These are phyloP conservation scores for Globisporangium mamillatum DNA, from an alignment of 352 stramenopile species.

Conservation along the genomic window DNA sequence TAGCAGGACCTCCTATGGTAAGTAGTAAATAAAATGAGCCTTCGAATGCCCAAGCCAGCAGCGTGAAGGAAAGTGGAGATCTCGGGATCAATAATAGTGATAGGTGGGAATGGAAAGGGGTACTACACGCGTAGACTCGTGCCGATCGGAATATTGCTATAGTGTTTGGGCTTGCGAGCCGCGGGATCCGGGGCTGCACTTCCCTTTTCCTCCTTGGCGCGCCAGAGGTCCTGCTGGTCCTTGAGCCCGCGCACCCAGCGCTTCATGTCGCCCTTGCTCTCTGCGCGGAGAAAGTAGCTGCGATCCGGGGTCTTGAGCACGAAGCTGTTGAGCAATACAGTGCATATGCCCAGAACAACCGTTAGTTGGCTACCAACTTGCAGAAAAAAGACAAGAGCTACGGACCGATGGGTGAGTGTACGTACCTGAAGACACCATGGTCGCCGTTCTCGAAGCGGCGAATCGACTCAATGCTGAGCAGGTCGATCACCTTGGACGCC, in stretches of 20 bases:
- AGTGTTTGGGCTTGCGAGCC: slow-evolving; percentile 67
- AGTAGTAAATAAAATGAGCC: slow-evolving; percentile 17
- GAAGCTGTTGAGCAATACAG: slow-evolving; percentile 36
- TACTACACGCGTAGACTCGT: slow-evolving; percentile 34
- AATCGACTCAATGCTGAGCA: slow-evolving; percentile 75
- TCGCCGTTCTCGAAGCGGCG: slow-evolving; percentile 81
- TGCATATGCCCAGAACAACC: neutral
- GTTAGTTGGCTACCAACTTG: neutral
- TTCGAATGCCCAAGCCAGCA: neutral
- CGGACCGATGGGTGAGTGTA: neutral
- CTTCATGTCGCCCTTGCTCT: slow-evolving; percentile 87
- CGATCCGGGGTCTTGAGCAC: slow-evolving; percentile 73
- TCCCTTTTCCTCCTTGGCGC: slow-evolving; percentile 41
- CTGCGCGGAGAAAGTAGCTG: slow-evolving; percentile 78
- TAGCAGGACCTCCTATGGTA: slow-evolving; percentile 2
- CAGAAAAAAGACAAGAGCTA: neutral
- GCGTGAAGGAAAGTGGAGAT: no score
- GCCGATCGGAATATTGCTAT: slow-evolving; percentile 52
- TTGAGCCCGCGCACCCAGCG: slow-evolving; percentile 78
- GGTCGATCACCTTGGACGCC: slow-evolving; percentile 68
- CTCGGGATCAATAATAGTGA: neutral
- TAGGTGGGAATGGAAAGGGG: neutral
- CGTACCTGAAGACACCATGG: slow-evolving; percentile 61
- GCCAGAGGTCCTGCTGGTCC: slow-evolving; percentile 83
- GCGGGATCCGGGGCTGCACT: slow-evolving; percentile 26